These are phyloP conservation scores for Aspergillus pseudoterreus DNA, from an alignment of 2,329 filamentous ascomycete genomes.

Conservation along the genomic window DNA sequence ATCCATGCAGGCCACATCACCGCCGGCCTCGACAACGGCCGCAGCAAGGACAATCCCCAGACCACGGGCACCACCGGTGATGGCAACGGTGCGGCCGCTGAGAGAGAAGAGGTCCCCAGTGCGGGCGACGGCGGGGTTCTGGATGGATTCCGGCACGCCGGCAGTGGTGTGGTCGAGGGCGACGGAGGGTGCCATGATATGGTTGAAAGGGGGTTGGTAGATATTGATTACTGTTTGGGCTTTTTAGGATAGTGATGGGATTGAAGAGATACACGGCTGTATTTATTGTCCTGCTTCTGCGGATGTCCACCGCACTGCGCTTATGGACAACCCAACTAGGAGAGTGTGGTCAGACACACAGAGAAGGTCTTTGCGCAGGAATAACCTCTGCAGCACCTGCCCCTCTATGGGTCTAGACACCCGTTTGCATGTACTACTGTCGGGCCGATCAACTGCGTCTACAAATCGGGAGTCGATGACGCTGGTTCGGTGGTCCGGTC, in stretches of 20 bases:
- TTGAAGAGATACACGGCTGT: neutral
- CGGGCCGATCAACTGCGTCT: neutral
- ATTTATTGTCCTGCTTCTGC: neutral
- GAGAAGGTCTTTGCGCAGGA: neutral
- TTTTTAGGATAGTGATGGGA: neutral
- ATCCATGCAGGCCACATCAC: slow-evolving; percentile 49
- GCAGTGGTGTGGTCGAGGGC: slow-evolving; percentile 19
- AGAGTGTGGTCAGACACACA: neutral
- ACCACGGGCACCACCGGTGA: slow-evolving; percentile 52
- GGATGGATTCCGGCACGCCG: slow-evolving; percentile 27
- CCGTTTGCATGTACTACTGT: neutral
- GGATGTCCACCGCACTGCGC: slow-evolving; percentile 6
- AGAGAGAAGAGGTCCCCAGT: slow-evolving; percentile 44
- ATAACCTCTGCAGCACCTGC: neutral
- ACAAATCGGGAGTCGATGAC: neutral
- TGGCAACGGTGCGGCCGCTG: slow-evolving; percentile 35
- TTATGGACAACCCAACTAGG: slow-evolving; percentile 18
- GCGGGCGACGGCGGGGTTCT: slow-evolving; percentile 26
- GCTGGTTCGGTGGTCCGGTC: neutral
- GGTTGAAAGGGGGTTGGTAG: neutral
- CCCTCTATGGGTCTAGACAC: neutral
- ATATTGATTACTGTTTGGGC: too few relatives aligned
- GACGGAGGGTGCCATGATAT: slow-evolving; percentile 21
- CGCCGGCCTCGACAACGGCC: slow-evolving; percentile 50
- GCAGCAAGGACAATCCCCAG: slow-evolving; percentile 50